Conservation (phyloP, 1,284 basidiomycete species). For the Cutaneotrichosporon dermatis region DNA sequence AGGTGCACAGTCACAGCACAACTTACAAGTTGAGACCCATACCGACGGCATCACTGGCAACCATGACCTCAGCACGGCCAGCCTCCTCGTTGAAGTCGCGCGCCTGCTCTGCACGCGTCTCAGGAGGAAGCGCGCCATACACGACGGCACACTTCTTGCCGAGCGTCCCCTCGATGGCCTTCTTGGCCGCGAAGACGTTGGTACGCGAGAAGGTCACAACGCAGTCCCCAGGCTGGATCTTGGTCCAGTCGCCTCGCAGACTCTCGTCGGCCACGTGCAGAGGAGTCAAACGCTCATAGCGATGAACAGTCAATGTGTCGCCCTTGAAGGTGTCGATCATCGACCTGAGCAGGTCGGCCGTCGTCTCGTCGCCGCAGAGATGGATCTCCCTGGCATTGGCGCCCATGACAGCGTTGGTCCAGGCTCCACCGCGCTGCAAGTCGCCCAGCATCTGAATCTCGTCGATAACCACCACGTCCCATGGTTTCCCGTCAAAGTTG, state of each 20-base stretch:
- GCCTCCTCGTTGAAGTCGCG: constrained; percentile 75
- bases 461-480: constrained; percentile 89
- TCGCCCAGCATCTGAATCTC: constrained; percentile 97
- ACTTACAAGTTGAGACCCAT: constrained; percentile 95
- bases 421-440: constrained; percentile 69
- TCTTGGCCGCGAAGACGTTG: constrained; percentile 75
- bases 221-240: constrained; percentile 79
- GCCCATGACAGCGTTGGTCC: constrained; percentile 81
- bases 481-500: constrained; percentile 29
- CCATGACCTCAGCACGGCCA: constrained; percentile 75
- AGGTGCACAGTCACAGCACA: no score
- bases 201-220: constrained; percentile 79
- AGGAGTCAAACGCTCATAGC: constrained; percentile 84
- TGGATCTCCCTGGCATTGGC: constrained; percentile 78
- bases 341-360: constrained; percentile 68
- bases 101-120: constrained; percentile 83
- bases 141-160: constrained; percentile 78
- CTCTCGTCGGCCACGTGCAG: constrained; percentile 65
- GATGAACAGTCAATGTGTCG: constrained; percentile 75
- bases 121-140: constrained; percentile 84
- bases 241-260: constrained; percentile 61
- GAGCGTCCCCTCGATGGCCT: constrained; percentile 63
- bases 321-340: constrained; percentile 66
- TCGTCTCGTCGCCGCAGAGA: constrained; percentile 91
- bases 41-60: constrained; percentile 89